Percentiles rank a stretch among this genome's conserved stretches.
Evolutionary conservation across 768 basidiomycete genomes (phyloP).

Genomic region (Leccinum obscurum): DNA sequence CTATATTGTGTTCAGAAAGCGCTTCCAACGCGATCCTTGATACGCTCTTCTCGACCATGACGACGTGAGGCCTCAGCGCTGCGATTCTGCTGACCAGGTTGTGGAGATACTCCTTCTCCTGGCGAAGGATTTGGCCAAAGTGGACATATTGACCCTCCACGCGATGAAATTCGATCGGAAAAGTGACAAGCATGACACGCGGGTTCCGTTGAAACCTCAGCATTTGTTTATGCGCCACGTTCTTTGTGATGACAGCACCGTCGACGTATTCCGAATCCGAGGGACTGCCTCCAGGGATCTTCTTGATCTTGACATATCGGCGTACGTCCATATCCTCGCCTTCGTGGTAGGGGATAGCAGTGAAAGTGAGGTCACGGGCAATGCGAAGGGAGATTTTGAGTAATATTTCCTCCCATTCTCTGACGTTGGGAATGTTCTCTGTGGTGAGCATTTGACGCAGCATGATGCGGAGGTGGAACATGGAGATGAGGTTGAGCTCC

Average conservation of each 20-base stretch:
- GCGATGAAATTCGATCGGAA: slow-evolving; percentile 91
- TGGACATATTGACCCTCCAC: slow-evolving; percentile 92
- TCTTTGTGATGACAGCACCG: slow-evolving; percentile 97
- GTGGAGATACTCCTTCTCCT: slow-evolving; percentile 90
- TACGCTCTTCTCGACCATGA: slow-evolving; percentile 89
- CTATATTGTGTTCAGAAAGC: slow-evolving; percentile 80
- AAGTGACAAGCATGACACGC: slow-evolving; percentile 94
- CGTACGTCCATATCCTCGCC: slow-evolving; percentile 95
- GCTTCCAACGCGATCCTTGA: slow-evolving; percentile 88
- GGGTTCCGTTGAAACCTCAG: slow-evolving; percentile 78
- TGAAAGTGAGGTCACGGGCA: slow-evolving; percentile 82
- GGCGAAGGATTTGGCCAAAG: slow-evolving; percentile 86
- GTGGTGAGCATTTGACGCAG: slow-evolving; percentile 85
- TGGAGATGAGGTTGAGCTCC: slow-evolving; percentile 81
- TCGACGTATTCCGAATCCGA: slow-evolving; percentile 95
- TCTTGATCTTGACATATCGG: slow-evolving; percentile 96
- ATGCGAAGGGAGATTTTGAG: slow-evolving; percentile 82
- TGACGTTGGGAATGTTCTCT: slow-evolving; percentile 77
- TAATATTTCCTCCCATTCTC: slow-evolving; percentile 87
- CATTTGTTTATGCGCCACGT: slow-evolving; percentile 97
- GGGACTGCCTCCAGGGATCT: slow-evolving; percentile 92
- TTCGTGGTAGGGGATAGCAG: slow-evolving; percentile 64
- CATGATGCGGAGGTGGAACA: slow-evolving; percentile 89
- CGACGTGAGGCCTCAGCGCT: slow-evolving; percentile 88
- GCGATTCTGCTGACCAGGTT: slow-evolving; percentile 87